Base-by-base conservation (phyloP, 768 basidiomycete genomes). In the Collybiopsis luxurians region DNA sequence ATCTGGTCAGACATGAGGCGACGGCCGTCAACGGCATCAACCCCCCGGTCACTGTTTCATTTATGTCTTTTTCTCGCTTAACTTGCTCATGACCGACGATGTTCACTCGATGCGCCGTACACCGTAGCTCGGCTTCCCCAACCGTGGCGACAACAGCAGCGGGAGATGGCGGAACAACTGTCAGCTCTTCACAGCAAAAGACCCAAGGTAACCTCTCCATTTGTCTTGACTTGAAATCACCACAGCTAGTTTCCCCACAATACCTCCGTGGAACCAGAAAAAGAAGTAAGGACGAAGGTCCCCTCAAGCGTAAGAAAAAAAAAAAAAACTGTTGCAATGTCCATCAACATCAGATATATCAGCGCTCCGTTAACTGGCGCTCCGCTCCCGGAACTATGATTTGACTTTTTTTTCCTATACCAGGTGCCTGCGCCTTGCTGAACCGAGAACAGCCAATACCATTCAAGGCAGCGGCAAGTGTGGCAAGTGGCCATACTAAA, bases 341-440 rank as follows among this genome's bases (percentile, higher is more conserved):
- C 31, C 48, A 51, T 51, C 50, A 51, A 21, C 23, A 51, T 51
- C 50, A 51, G 50, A 51, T 51, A 51, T n/a, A 51, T 39, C 50
- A 38, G 50, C 36, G 50, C 50, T 51, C 50, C 50, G 50, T 51
- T 12, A 27, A 6, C 50, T 51, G 50, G 50, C 50, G 50, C 50
- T 51, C 50, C 50, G 50, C 50, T 38, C 36, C 36, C 50, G 48
- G 47, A 21, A 26, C 27, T 49, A 34, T 34, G n/a, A n/a, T n/a
- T n/a, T n/a, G n/a, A n/a, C n/a, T n/a, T n/a, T n/a, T n/a, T n/a
- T n/a, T n/a, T n/a, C n/a, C n/a, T 34, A 13, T 6, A 13, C 31
- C 31, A 6, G 31, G 31, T 34, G 31, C 31, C 31, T 34, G 31
- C 36, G n/a, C 50, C 24, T 51, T n/a, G n/a, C n/a, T n/a, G n/a